Percentiles rank a stretch among this genome's conserved stretches.
phyloP scores from a whole-genome alignment of 148 eudicot genomes.

The Amaranthus palmeri region DNA sequence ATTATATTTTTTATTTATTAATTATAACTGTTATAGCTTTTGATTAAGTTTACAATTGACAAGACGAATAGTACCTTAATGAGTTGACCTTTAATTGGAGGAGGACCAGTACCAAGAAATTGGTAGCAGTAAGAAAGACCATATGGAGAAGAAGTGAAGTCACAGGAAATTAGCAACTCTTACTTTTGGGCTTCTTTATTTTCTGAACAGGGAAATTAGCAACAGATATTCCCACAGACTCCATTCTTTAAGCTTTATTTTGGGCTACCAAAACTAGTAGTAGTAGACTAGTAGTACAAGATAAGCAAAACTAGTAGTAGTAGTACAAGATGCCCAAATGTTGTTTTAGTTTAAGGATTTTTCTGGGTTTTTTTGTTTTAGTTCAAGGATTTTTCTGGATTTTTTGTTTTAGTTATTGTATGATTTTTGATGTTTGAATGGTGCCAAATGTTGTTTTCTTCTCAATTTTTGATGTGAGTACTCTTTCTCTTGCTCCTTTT shows the following conservation, averaged over 20 bases:
- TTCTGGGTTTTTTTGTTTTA: no score
- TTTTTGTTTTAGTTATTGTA: no score
- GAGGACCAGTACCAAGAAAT: constrained; percentile 52
- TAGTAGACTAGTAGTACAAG: no score
- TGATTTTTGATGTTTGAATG: no score
- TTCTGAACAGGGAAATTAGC: constrained; percentile 3
- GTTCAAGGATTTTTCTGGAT: no score
- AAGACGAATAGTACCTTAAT: constrained; percentile 49
- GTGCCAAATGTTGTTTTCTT: no score
- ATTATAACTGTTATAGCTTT: not conserved
- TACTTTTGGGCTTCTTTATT: not conserved
- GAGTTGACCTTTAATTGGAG: constrained; percentile 61
- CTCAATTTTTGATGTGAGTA: no score
- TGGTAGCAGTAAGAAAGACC: constrained; percentile 77
- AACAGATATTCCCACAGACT: not conserved
- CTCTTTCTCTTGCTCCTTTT: no score
- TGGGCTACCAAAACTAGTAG: not conserved
- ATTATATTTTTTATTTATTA: not conserved
- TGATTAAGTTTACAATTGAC: not conserved
- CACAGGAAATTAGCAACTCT: constrained; percentile 33
- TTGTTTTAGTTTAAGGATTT: no score
- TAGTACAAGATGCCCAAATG: no score
- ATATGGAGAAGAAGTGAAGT: constrained; percentile 49
- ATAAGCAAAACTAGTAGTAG: not conserved
- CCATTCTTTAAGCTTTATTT: not conserved